Base-by-base conservation (phyloP, 2,329 filamentous ascomycete genomes). In the Dactylellina cionopaga region DNA sequence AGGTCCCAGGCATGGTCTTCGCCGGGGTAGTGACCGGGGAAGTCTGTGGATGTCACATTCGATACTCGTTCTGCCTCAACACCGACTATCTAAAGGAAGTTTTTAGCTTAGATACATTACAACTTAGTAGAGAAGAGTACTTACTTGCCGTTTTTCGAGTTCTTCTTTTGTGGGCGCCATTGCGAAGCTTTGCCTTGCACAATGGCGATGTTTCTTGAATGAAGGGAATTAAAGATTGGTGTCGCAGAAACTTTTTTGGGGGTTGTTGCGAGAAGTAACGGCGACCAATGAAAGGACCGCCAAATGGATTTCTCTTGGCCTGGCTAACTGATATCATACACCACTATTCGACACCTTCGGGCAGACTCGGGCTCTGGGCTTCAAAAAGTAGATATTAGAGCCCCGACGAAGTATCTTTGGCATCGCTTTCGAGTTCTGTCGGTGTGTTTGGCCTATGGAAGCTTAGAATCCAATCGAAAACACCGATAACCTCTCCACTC, bases 1-100 rank as follows among this genome's bases (percentile, higher is more conserved):
- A 92, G 83, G 71, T 90, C 85, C 89, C 92, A 97, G 54, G 86
- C 85, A 79, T 92, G 86, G 81, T 96, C 90, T 83, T 98, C 95
- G 77, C 91, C 91, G 2, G 92, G 90, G 83, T 89, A 95, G 81
- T 96, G 92, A 76, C 90, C 90, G 13, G 96, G 96, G 80, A 94
- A 96, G 80, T 98, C 94, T 77, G 89, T 96, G 47, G 92, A 95
- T 74, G 89, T 86, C 77, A 94, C 90, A 83, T 98, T 88, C 76
- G 90, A 91, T 78, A 99, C 90, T 19, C 92, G 97, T 82, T 99
- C 95, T 76, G 88, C 84, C 81, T 95, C 92, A 82, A 99, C 89
- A 77, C 89, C 88, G 78, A 99, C 89, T 77, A 91, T 90, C 91
- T 96, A 77, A 55, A 54, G 15, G 35, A 5, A 24, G 19, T 11